Base-by-base conservation (phyloP, 1,284 basidiomycete genomes). In the Vanrija sp. region DNA sequence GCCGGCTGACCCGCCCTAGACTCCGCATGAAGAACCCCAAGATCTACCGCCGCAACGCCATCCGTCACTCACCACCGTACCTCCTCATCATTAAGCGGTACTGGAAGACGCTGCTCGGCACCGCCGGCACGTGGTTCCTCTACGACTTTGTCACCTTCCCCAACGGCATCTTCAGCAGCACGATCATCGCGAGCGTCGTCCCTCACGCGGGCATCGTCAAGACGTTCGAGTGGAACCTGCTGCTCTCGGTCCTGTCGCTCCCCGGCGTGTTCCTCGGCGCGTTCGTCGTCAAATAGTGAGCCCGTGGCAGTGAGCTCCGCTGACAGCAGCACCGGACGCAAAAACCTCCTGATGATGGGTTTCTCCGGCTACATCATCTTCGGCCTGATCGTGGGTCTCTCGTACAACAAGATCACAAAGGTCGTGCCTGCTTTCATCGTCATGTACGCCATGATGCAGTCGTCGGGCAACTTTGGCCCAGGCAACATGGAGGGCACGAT, bases 131-230 rank as follows among this genome's bases (percentile, higher is more conserved):
- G 45, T 88, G 87, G 86, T 88, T 87, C 73, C 77, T 86, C 46
- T 89, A 87, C 67, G 86, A 88, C 71, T 86, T 87, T 55, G 85
- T 88, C 25, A 83, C 84, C 1, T 88, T 87, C 69, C 86, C 87
- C 0, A 87, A 87, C 64, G 84, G 84, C n/a, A 81, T 73, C 38
- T 73, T 69, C 47, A 83, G 83, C 40, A 84, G 82, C 16, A 82
- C 82, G 9, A 86, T 86, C 55, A 86, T 86, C 43, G 74, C 28
- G 7, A 28, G 28, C 28, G 28, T 28, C 28, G 28, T 28, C 7
- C 28, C 28, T 10, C 6, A 28, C 28, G 28, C 28, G 6, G 28
- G 81, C 64, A 78, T 86, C 69, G 82, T 83, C 73, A 60, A 69
- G 58, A 86, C 81, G 4, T 47, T 67, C 40, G 68, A 67, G 57